Evolutionary conservation across 257 asterid genomes (phyloP).

Genomic region (Penstemon barbatus): DNA sequence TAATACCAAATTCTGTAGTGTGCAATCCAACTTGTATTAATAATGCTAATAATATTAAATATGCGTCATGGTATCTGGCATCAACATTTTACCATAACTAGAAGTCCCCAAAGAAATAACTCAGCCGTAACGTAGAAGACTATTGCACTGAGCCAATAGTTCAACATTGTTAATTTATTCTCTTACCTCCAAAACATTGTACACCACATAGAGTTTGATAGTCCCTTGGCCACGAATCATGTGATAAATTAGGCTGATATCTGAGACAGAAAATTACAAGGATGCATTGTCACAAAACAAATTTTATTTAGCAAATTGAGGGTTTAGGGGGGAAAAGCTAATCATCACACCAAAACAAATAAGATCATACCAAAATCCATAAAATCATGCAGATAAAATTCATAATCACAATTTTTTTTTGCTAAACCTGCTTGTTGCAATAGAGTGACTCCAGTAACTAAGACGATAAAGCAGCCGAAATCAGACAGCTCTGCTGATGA

Average conservation of each 20-base stretch:
- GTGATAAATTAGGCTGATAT: slow-evolving; percentile 97
- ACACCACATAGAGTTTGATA: slow-evolving; percentile 91
- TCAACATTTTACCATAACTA: not conserved
- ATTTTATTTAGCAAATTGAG: slow-evolving; percentile 4
- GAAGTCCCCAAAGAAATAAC: slow-evolving; percentile 21
- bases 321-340: not conserved
- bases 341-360: slow-evolving; percentile 12
- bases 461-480: slow-evolving; percentile 77
- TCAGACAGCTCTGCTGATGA: slow-evolving; percentile 89
- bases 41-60: not conserved
- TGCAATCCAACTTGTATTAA: not conserved
- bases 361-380: slow-evolving; percentile 13
- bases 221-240: slow-evolving; percentile 99
- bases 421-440: slow-evolving; percentile 87
- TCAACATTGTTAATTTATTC: slow-evolving; percentile 11
- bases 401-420: slow-evolving; percentile 12
- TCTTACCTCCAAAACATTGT: slow-evolving; percentile 96
- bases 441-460: slow-evolving; percentile 71
- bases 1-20: not conserved
- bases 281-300: slow-evolving; percentile 12
- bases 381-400: not conserved
- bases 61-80: not conserved
- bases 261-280: slow-evolving; percentile 44
- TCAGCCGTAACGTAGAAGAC: slow-evolving; percentile 6
- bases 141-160: slow-evolving; percentile 12